Base-by-base conservation (phyloP, 2,329 filamentous ascomycete species). In the Escovopsis sp. region DNA sequence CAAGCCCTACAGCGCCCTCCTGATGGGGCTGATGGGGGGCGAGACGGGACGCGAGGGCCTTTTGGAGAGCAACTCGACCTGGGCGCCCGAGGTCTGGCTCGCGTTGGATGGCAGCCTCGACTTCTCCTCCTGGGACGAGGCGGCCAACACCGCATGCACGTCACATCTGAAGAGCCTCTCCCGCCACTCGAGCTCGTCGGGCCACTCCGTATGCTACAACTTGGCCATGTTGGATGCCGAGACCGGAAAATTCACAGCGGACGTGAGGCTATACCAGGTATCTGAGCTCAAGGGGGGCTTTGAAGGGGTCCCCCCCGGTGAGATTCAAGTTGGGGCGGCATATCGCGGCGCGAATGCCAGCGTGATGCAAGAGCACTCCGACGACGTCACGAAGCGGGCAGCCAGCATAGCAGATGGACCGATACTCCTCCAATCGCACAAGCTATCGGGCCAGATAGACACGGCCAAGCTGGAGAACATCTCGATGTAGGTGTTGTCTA, bases 191-290 rank as follows among this genome's bases (percentile, higher is more conserved):
- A 89, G 88, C 50, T 82, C 82, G 5, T 81, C 82, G 9, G 85
- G 85, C 40, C 74, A 85, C 39, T 81, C 80, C 45, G 75, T 85
- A 39, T 93, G 85, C 70, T 91, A 89, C 65, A 93, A 91, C 57
- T 61, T 93, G 23, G 78, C 80, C 0, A 75, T 74, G 34, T 70
- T 86, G 44, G 73, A 89, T 62, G 75, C 73, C 51, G 60, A 60
- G 4, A 78, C 73, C 1, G 84, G 84, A 28, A 65, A 77, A 12
- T 91, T 91, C 57, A 74, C 83, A 59, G 83, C 84, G 28, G 85
- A 91, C 56, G 60, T 91, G 40, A 72, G 84, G 42, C 65, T 91
- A 46, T 91, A 78, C 63, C 77, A 80, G 58, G 63, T 88, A 38
- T 77, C 76, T 6, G 60, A 70, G 1, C 69, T 82, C 1, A 68